Conservation (phyloP, 2,329 filamentous ascomycete species). For the Claviceps citrina region DNA sequence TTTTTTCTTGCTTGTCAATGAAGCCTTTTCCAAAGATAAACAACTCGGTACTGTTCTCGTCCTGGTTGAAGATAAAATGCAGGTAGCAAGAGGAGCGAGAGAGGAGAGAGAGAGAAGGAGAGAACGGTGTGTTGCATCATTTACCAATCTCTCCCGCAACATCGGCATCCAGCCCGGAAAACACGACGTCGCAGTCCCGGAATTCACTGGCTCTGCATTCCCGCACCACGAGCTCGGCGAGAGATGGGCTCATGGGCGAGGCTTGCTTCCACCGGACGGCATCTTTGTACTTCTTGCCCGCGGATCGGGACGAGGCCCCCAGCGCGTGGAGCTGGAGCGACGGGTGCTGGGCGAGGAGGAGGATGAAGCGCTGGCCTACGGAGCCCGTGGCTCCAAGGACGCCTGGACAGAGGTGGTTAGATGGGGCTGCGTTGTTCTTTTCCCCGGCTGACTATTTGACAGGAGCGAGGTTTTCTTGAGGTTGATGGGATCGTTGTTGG, state of each 20-base stretch:
- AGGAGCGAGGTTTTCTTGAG: too few relatives aligned
- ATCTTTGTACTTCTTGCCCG: slow-evolving; percentile 88
- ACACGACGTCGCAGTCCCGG: slow-evolving; percentile 79
- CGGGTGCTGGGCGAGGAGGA: slow-evolving; percentile 77
- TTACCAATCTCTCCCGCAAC: slow-evolving; percentile 81
- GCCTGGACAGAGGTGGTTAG: too few relatives aligned
- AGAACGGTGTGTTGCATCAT: too few relatives aligned
- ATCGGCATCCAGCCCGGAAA: slow-evolving; percentile 83
- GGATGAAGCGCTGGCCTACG: slow-evolving; percentile 88
- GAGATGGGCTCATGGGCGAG: slow-evolving; percentile 54
- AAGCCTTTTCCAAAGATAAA: too few relatives aligned
- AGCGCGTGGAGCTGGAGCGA: slow-evolving; percentile 75
- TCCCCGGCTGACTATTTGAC: too few relatives aligned
- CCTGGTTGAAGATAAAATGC: too few relatives aligned
- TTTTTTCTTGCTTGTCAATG: background rate
- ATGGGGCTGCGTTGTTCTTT: too few relatives aligned
- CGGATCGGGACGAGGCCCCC: slow-evolving; percentile 76
- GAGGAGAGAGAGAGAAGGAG: too few relatives aligned
- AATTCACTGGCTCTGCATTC: slow-evolving; percentile 75
- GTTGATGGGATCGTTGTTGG: too few relatives aligned
- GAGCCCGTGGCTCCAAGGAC: slow-evolving; percentile 88
- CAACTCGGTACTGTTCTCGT: too few relatives aligned
- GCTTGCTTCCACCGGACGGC: slow-evolving; percentile 92
- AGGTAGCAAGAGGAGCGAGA: too few relatives aligned
- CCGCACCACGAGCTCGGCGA: slow-evolving; percentile 71